A percentile compares a stretch with the other conserved stretches of the same genome.
phyloP scores from a whole-genome alignment of 768 basidiomycete species.

The Xerocomellus intermedius region DNA sequence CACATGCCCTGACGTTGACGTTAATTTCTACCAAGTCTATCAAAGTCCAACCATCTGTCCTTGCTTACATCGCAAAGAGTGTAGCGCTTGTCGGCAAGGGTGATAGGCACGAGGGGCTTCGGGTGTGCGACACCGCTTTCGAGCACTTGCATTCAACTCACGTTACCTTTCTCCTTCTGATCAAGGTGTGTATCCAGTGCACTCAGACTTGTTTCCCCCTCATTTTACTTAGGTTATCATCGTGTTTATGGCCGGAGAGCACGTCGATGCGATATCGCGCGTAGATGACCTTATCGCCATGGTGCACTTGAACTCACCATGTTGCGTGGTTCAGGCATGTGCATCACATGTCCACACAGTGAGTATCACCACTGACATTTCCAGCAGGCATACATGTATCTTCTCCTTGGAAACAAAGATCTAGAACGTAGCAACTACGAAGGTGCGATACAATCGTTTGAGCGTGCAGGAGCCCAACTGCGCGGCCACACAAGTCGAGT shows the following conservation, averaged over 20 bases:
- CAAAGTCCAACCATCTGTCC: neutral
- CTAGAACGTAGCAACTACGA: neutral
- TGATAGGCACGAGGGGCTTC: neutral
- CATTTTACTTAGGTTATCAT: neutral
- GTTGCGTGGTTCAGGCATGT: neutral
- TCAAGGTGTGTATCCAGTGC: neutral
- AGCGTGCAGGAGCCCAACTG: neutral
- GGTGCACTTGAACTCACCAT: neutral
- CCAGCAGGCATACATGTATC: slow-evolving; percentile 7
- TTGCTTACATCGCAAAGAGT: neutral
- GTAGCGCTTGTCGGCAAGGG: neutral
- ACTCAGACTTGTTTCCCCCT: neutral
- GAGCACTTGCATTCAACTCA: neutral
- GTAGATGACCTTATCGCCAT: neutral
- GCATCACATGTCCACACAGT: no score
- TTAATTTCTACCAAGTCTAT: neutral
- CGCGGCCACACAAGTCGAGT: no score
- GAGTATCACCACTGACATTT: neutral
- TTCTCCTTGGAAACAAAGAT: slow-evolving; percentile 1
- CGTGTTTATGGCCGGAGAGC: neutral
- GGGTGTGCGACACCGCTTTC: slow-evolving; percentile 1
- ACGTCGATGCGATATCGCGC: slow-evolving; percentile 4
- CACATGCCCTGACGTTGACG: neutral
- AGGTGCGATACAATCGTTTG: neutral
- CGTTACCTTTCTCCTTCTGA: neutral